A percentile compares a stretch with the other conserved stretches of the same genome.
These are phyloP conservation scores for Penicillium sp. DNA, from an alignment of 2,329 filamentous ascomycete species.

Conservation along the genomic window DNA sequence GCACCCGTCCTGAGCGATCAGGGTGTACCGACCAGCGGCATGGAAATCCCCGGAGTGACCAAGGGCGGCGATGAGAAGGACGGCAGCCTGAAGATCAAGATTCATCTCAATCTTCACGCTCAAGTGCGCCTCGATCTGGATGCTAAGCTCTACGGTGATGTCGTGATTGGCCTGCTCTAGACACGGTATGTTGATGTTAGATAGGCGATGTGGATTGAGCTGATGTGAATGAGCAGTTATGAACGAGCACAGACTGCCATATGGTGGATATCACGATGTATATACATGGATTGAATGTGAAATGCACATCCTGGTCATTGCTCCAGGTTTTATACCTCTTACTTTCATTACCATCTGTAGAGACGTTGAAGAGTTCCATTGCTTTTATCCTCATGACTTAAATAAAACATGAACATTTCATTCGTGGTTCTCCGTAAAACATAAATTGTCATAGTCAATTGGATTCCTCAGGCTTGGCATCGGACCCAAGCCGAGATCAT, in stretches of 20 bases:
- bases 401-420: too few species aligned
- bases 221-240: not conserved
- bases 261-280: slow-evolving; percentile 6
- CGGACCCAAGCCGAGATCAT: too few species aligned
- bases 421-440: too few species aligned
- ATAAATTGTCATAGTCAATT: too few species aligned
- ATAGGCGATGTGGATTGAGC: too few species aligned
- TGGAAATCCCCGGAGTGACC: slow-evolving; percentile 9
- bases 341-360: too few species aligned
- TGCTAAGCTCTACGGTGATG: slow-evolving; percentile 23
- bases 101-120: slow-evolving; percentile 23
- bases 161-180: slow-evolving; percentile 23
- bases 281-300: slow-evolving; percentile 6
- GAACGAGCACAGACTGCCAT: too few species aligned
- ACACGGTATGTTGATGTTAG: not conserved
- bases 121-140: slow-evolving; percentile 24
- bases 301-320: too few species aligned
- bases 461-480: too few species aligned
- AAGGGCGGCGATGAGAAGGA: slow-evolving; percentile 13
- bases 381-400: too few species aligned
- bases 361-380: too few species aligned
- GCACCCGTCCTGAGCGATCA: slow-evolving; percentile 1
- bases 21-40: slow-evolving; percentile 3
- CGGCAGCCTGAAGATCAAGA: slow-evolving; percentile 19
- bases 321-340: too few species aligned